Base-by-base conservation (phyloP, 164 flowering plant species). In the Magnolia changhungtana region DNA sequence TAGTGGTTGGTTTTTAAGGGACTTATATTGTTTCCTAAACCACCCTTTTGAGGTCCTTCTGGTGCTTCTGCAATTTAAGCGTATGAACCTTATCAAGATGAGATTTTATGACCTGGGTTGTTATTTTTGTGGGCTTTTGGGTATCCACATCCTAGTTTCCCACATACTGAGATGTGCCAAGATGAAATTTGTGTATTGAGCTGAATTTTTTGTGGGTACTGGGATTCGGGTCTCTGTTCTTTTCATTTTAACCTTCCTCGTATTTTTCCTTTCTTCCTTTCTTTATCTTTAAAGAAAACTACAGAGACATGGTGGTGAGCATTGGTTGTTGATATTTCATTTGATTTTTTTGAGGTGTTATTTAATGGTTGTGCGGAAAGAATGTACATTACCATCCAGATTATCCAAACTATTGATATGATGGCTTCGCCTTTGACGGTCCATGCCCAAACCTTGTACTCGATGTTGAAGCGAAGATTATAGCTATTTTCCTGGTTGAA, bases 101-200 rank as follows among this genome's bases (percentile, higher is more conserved):
- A 68, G 72, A 70, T 74, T 77, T 79, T 77, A 20, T 65, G 72
- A 50, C 13, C 55, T 83, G 80, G 76, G 80, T 68, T 78, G 63
- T 71, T 63, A 69, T 65, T 51, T 69, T 55, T 69, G 7, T 50
- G 19, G 31, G 63, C 27, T 23, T 27, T 50, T 71, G 23, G 23
- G n/a, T 67, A 59, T 59, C 16, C n/a, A 14, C 63, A 59, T 59
- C 16, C 5, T 19, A 13, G 63, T 65, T 65, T 65, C 14, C 37
- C 24, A 14, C 68, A 23, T 65, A 21, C 13, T 7, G 29, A 24
- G 21, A 20, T 65, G 24, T 65, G 29, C 27, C 11, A 24, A 13
- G 21, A 21, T 11, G 13, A 20, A 9, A 65, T 24, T 9, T 65
- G 27, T 20, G 68, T 20, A 23, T 29, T 23, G 13, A 11, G 21